Percentiles rank a stretch among this genome's conserved stretches.
These are phyloP conservation scores for Monilinia aucupariae DNA, from an alignment of 2,329 filamentous ascomycete species.

Conservation along the genomic window DNA sequence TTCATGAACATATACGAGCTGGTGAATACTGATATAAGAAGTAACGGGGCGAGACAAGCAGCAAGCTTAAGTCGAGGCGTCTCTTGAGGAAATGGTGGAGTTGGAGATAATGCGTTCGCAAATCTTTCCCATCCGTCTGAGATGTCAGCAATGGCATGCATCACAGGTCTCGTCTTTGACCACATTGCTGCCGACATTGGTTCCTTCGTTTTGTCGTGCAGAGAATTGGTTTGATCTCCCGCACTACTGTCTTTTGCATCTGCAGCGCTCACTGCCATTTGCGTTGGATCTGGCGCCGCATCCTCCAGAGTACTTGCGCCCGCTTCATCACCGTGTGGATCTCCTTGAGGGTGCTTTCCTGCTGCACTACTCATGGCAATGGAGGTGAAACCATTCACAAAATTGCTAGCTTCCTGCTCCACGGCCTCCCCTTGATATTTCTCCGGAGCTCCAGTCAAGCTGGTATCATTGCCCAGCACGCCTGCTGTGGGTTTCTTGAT, in stretches of 20 bases:
- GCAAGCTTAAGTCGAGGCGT: slow-evolving; percentile 51
- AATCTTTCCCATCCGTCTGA: slow-evolving; percentile 60
- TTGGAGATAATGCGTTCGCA: slow-evolving; percentile 58
- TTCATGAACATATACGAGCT: slow-evolving; percentile 60
- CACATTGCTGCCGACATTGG: slow-evolving; percentile 74
- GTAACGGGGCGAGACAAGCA: slow-evolving; percentile 45
- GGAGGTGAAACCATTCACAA: slow-evolving; percentile 67
- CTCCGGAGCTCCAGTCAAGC: slow-evolving; percentile 74
- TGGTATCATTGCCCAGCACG: slow-evolving; percentile 69
- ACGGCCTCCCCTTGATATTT: slow-evolving; percentile 79
- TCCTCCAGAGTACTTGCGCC: slow-evolving; percentile 39
- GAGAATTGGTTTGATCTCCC: slow-evolving; percentile 45
- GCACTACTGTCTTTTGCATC: slow-evolving; percentile 46
- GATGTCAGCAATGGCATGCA: slow-evolving; percentile 58
- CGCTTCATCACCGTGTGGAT: slow-evolving; percentile 39
- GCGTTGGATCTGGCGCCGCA: slow-evolving; percentile 55
- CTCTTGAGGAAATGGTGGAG: slow-evolving; percentile 53
- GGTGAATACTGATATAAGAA: slow-evolving; percentile 48
- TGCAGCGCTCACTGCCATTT: slow-evolving; percentile 47
- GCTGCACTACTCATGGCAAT: slow-evolving; percentile 70
- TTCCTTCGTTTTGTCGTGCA: slow-evolving; percentile 71
- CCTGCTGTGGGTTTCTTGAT: slow-evolving; percentile 73
- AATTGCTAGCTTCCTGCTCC: slow-evolving; percentile 75
- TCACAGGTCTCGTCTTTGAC: slow-evolving; percentile 67
- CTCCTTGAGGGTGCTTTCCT: slow-evolving; percentile 67